These are phyloP conservation scores for Psilocybe cubensis DNA, from an alignment of 768 basidiomycete species.

Conservation along the genomic window DNA sequence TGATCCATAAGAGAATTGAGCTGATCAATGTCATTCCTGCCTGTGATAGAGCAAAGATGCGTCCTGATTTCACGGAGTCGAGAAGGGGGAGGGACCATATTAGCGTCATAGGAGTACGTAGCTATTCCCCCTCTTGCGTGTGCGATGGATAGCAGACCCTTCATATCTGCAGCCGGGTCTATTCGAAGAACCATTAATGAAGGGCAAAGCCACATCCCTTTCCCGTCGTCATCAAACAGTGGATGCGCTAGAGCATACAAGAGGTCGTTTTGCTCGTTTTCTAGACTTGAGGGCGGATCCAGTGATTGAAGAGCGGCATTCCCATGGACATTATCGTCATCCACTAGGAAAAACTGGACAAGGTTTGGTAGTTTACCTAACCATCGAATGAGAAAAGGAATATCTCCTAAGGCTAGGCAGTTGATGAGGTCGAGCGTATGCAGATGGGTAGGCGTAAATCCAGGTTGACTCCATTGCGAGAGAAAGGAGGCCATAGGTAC, in stretches of 20 bases:
- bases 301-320: slow-evolving; percentile 3
- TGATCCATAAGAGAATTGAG: slow-evolving; percentile 18
- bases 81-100: slow-evolving; percentile 7
- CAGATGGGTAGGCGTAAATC: slow-evolving; percentile 21
- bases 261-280: slow-evolving; percentile 14
- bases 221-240: slow-evolving; percentile 11
- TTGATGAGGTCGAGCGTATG: slow-evolving; percentile 31
- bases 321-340: slow-evolving; percentile 14
- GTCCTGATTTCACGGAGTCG: slow-evolving; percentile 26
- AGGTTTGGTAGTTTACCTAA: slow-evolving; percentile 31
- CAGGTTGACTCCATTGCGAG: slow-evolving; percentile 30
- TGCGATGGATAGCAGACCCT: slow-evolving; percentile 23
- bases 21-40: slow-evolving; percentile 18
- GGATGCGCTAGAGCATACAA: slow-evolving; percentile 26
- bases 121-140: slow-evolving; percentile 22
- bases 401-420: slow-evolving; percentile 22
- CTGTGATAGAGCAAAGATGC: slow-evolving; percentile 25
- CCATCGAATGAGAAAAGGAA: slow-evolving; percentile 32
- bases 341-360: slow-evolving; percentile 24
- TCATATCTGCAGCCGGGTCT: slow-evolving; percentile 16
- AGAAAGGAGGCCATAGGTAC: slow-evolving; percentile 19
- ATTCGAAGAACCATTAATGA: slow-evolving; percentile 26
- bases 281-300: slow-evolving; percentile 5
- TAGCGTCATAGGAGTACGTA: background rate
- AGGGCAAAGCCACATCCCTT: slow-evolving; percentile 30